A percentile compares a stretch with the other conserved stretches of the same genome.
Conservation (phyloP, 1,139 yeast species). For the Pneumocystis carinii region DNA sequence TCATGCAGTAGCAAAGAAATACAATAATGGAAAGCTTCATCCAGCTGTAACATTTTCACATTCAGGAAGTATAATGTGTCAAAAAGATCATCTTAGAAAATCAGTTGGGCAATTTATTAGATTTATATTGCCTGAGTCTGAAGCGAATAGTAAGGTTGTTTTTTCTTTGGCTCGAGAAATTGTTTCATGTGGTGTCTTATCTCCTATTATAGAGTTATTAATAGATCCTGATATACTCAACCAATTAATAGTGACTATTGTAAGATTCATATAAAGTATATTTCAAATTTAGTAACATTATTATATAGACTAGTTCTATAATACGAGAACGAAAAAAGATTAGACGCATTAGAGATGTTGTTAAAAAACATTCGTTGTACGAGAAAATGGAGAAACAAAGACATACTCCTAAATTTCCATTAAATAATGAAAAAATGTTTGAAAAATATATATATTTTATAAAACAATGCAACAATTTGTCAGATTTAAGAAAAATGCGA, state of each 20-base stretch:
- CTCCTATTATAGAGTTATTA: slow-evolving; percentile 42
- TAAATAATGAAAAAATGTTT: slow-evolving; percentile 26
- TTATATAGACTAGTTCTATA: slow-evolving; percentile 33
- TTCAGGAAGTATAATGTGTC: slow-evolving; percentile 31
- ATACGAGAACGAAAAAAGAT: slow-evolving; percentile 67
- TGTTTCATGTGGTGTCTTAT: slow-evolving; percentile 38
- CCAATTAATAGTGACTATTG: slow-evolving; percentile 40
- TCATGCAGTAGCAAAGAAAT: slow-evolving; percentile 45
- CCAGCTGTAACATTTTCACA: slow-evolving; percentile 39
- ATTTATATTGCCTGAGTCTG: slow-evolving; percentile 34
- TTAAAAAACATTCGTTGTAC: slow-evolving; percentile 38
- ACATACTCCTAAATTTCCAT: slow-evolving; percentile 10
- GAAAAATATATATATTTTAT: slow-evolving; percentile 32
- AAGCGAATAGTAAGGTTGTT: slow-evolving; percentile 38
- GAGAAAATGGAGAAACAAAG: slow-evolving; percentile 1
- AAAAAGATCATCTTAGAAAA: slow-evolving; percentile 38
- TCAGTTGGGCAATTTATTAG: slow-evolving; percentile 37
- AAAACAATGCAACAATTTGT: slow-evolving; percentile 23
- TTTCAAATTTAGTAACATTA: background rate
- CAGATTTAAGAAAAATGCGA: slow-evolving; percentile 32
- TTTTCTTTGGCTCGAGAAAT: slow-evolving; percentile 46
- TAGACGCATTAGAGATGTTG: slow-evolving; percentile 50
- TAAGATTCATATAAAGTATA: slow-evolving; percentile 18
- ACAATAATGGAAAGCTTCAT: slow-evolving; percentile 43
- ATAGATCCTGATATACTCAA: slow-evolving; percentile 72